These are phyloP conservation scores for Acer yangbiense DNA, from an alignment of 345 rosid species.

Conservation along the genomic window DNA sequence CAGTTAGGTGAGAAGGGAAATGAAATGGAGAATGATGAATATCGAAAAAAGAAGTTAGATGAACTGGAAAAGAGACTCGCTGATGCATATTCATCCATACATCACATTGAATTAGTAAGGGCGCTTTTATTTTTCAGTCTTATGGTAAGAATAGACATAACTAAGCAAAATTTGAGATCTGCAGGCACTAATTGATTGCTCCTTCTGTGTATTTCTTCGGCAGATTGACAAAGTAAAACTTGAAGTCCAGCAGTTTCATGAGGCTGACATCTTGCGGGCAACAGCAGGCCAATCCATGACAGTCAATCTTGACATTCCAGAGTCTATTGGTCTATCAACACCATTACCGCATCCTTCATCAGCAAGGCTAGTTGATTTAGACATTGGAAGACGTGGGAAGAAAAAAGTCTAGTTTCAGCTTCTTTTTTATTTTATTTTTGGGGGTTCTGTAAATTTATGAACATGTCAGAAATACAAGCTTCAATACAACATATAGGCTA, in stretches of 20 bases:
- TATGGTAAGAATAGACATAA: neutral
- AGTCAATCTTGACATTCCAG: constrained; percentile 79
- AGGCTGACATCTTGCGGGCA: constrained; percentile 43
- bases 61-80: constrained; percentile 84
- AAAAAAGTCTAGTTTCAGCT: constrained; percentile 39
- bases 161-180: neutral
- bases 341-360: constrained; percentile 54
- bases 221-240: constrained; percentile 76
- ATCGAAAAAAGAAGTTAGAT: constrained; percentile 61
- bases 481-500: neutral
- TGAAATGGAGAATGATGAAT: constrained; percentile 92
- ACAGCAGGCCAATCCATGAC: constrained; percentile 48
- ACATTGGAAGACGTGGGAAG: constrained; percentile 53
- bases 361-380: constrained; percentile 60
- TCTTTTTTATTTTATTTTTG: neutral
- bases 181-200: constrained; percentile 10
- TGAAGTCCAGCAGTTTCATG: constrained; percentile 48
- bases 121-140: neutral
- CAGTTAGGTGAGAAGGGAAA: constrained; percentile 82
- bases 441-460: constrained; percentile 9
- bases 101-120: constrained; percentile 81
- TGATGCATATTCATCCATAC: constrained; percentile 86
- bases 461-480: neutral
- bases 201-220: constrained; percentile 13
- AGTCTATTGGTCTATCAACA: constrained; percentile 72